Conservation (phyloP, 2,329 filamentous ascomycete species). For the Trichoderma cornu-damae region DNA sequence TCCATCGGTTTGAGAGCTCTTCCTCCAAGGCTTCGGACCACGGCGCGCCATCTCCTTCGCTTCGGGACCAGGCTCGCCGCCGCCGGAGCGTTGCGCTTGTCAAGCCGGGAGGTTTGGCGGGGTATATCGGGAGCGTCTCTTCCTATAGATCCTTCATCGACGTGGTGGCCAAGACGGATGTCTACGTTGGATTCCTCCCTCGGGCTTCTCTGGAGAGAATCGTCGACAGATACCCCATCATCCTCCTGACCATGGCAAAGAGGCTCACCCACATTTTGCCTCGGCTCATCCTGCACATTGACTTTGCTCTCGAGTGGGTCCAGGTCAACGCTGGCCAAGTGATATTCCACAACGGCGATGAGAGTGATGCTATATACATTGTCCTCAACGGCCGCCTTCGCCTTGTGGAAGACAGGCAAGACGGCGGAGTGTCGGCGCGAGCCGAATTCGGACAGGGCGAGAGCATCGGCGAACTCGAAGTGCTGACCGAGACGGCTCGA, state of each 20-base stretch:
- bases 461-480: constrained; percentile 93
- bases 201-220: constrained; percentile 81
- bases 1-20: constrained; percentile 25
- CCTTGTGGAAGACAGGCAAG: constrained; percentile 73
- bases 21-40: not conserved
- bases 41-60: not conserved
- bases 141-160: constrained; percentile 96
- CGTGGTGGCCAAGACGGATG: constrained; percentile 94
- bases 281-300: constrained; percentile 86
- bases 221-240: constrained; percentile 85
- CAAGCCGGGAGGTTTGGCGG: constrained; percentile 89
- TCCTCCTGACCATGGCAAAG: constrained; percentile 93
- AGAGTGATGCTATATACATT: constrained; percentile 97
- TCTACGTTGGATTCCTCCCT: constrained; percentile 93
- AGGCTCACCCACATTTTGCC: constrained; percentile 84
- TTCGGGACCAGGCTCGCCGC: constrained; percentile 41
- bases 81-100: constrained; percentile 78
- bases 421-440: constrained; percentile 76
- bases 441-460: constrained; percentile 96
- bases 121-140: constrained; percentile 90
- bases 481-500: constrained; percentile 89
- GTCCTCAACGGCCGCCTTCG: constrained; percentile 90
- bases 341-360: constrained; percentile 87
- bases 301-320: constrained; percentile 97
- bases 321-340: constrained; percentile 94